phyloP scores from a whole-genome alignment of 352 stramenopile species.

The Globisporangium radiosum region DNA sequence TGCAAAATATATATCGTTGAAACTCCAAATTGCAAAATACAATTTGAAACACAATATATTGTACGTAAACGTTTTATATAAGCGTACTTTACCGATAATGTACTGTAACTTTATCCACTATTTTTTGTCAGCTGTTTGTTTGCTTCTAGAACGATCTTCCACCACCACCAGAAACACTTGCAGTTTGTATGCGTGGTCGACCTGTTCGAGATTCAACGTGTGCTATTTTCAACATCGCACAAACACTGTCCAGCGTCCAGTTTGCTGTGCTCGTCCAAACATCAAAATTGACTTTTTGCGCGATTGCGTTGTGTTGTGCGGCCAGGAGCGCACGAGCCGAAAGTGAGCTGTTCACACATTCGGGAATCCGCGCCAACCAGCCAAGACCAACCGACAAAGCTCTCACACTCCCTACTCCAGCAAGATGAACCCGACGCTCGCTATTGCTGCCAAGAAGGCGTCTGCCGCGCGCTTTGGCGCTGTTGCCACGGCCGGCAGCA shows the following conservation, averaged over 20 bases:
- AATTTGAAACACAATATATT: too few relatives aligned
- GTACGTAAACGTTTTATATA: too few relatives aligned
- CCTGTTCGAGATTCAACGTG: too few relatives aligned
- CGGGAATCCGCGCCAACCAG: conserved; percentile 13
- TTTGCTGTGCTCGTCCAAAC: neutral
- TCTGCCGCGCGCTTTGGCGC: conserved; percentile 22
- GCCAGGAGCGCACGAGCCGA: neutral
- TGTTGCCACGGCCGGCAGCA: conserved; percentile 20
- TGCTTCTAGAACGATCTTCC: neutral
- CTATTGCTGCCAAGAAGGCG: conserved; percentile 61
- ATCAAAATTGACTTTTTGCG: neutral
- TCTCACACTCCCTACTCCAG: neutral
- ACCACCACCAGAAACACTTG: neutral
- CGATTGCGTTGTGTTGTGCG: neutral
- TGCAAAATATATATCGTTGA: too few relatives aligned
- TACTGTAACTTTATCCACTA: too few relatives aligned
- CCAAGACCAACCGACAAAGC: conserved; percentile 2
- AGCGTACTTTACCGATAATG: too few relatives aligned
- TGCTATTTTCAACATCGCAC: neutral
- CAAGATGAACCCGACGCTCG: conserved; percentile 70
- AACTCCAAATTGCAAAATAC: too few relatives aligned
- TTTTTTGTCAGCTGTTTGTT: too few relatives aligned
- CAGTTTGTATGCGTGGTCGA: neutral
- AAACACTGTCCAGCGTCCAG: neutral
- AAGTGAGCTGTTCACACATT: conserved; percentile 3